Evolutionary conservation across 306 rosid species (phyloP).

Genomic region (Malus fusca): DNA sequence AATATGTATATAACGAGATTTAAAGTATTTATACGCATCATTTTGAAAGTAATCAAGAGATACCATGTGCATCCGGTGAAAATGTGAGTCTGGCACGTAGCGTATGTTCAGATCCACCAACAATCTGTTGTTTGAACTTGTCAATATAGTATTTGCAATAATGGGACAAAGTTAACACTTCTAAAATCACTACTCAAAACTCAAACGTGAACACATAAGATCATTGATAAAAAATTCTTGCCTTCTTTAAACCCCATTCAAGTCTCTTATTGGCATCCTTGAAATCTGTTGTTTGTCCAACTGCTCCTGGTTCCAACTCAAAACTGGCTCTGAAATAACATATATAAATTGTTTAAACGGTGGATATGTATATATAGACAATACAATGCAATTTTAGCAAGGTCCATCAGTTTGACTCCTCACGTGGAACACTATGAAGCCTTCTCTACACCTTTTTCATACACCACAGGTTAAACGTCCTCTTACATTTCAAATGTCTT

Average conservation of each 20-base stretch:
- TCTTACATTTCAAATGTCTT: background rate
- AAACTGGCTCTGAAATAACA: constrained; percentile 62
- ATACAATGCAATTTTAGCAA: background rate
- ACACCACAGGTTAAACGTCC: background rate
- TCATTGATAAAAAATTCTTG: constrained; percentile 24
- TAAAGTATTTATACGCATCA: background rate
- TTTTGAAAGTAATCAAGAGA: constrained; percentile 7
- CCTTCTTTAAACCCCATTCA: constrained; percentile 78
- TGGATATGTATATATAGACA: background rate
- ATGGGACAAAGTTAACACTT: background rate
- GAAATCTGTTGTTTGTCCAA: constrained; percentile 73
- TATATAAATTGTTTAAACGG: constrained; percentile 18
- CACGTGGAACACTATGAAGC: background rate
- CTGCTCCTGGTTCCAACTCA: constrained; percentile 72
- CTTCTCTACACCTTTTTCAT: background rate
- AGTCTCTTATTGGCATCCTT: constrained; percentile 69
- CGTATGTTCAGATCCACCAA: constrained; percentile 72
- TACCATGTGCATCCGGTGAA: constrained; percentile 67
- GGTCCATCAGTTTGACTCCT: background rate
- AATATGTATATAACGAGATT: background rate
- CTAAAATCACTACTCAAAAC: background rate
- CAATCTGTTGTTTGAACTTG: constrained; percentile 46
- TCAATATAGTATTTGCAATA: constrained; percentile 21
- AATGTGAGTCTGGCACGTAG: constrained; percentile 76
- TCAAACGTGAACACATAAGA: background rate